Evolutionary conservation across 805 yeast species (phyloP).

Genomic region (Zygosaccharomyces bailii): DNA sequence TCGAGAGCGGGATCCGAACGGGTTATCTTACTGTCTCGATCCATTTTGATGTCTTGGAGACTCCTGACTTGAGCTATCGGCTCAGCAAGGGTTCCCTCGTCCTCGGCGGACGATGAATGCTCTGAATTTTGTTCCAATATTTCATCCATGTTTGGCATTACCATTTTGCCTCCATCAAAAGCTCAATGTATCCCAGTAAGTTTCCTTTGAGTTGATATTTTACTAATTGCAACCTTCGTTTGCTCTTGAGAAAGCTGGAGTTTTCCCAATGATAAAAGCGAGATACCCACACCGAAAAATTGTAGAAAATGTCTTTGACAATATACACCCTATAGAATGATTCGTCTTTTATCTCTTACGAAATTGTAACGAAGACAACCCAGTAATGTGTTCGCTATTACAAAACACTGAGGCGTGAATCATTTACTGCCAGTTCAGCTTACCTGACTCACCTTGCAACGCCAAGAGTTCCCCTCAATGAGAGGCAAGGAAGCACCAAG

Average conservation of each 20-base stretch:
- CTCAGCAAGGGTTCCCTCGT: neutral
- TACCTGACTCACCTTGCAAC: conserved; percentile 41
- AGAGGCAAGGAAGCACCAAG: conserved; percentile 94
- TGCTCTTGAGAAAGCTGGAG: neutral
- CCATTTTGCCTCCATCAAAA: neutral
- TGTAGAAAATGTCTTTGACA: neutral
- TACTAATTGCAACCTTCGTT: neutral
- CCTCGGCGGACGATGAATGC: neutral
- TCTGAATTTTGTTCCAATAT: neutral
- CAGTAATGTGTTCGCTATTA: too few relatives aligned
- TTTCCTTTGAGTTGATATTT: neutral
- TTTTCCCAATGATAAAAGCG: conserved; percentile 1
- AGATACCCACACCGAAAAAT: neutral
- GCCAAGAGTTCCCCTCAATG: conserved; percentile 71
- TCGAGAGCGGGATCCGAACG: conserved; percentile 14
- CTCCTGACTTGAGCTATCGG: conserved; percentile 1
- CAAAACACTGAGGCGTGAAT: too few relatives aligned
- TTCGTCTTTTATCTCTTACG: too few relatives aligned
- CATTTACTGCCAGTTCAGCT: neutral
- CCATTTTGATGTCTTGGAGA: neutral
- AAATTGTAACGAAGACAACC: too few relatives aligned
- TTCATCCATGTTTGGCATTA: neutral
- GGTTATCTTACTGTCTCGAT: conserved; percentile 3
- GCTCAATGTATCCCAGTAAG: neutral
- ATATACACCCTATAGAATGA: neutral